Evolutionary conservation across 2,329 filamentous ascomycete genomes (phyloP).

Genomic region (Venturia pyrina): DNA sequence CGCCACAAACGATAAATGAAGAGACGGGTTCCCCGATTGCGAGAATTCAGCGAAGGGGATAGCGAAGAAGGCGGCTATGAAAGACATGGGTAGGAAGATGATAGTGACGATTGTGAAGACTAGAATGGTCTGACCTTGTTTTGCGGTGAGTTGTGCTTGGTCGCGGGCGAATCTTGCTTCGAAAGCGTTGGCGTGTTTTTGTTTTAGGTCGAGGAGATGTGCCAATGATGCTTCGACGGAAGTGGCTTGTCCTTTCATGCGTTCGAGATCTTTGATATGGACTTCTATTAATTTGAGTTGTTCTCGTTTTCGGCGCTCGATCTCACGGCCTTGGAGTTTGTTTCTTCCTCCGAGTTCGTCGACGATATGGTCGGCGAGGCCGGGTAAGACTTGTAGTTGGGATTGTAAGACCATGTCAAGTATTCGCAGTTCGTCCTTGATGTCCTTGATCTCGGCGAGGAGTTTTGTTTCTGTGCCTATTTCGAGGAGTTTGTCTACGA

Average conservation of each 20-base stretch:
- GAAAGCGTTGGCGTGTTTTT: conserved; percentile 59
- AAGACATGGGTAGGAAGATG: conserved; percentile 45
- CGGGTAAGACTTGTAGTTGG: conserved; percentile 37
- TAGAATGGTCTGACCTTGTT: conserved; percentile 47
- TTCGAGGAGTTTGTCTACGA: conserved; percentile 48
- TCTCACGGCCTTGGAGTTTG: conserved; percentile 32
- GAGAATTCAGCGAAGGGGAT: conserved; percentile 44
- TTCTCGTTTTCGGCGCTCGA: conserved; percentile 46
- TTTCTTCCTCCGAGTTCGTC: conserved; percentile 22
- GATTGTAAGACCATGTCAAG: conserved; percentile 43
- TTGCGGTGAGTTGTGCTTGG: conserved; percentile 50
- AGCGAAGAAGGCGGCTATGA: conserved; percentile 46
- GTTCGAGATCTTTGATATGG: conserved; percentile 48
- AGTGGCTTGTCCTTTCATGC: conserved; percentile 54
- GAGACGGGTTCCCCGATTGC: conserved; percentile 20
- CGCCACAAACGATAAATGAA: conserved; percentile 41
- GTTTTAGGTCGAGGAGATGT: conserved; percentile 56
- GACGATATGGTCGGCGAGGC: conserved; percentile 36
- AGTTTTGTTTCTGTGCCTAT: conserved; percentile 52
- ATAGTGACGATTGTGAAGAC: conserved; percentile 52
- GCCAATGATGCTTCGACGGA: conserved; percentile 51
- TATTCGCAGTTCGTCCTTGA: conserved; percentile 57
- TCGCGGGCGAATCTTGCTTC: conserved; percentile 53
- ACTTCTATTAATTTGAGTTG: conserved; percentile 48
- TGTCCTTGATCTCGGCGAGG: conserved; percentile 55